A percentile compares a stretch with the other conserved stretches of the same genome.
phyloP scores from a whole-genome alignment of 1,284 basidiomycete species.

The Ustilago trichophora region DNA sequence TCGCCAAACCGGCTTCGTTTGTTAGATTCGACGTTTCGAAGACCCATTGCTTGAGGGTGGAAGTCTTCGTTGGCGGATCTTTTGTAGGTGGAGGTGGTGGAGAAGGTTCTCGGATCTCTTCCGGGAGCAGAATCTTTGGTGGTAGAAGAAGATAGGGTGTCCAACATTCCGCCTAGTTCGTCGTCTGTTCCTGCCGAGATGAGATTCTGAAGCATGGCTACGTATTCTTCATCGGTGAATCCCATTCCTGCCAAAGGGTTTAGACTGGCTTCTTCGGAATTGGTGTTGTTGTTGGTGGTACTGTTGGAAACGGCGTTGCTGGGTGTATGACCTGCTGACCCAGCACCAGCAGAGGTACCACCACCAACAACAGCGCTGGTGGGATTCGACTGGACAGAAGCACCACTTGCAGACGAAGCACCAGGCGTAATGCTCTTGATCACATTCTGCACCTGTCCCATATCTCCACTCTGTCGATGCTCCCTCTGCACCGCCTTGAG shows the following conservation, averaged over 20 bases:
- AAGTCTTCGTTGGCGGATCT: too few relatives aligned
- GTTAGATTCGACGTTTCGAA: too few relatives aligned
- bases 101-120: too few relatives aligned
- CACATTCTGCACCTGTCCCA: not conserved
- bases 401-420: too few relatives aligned
- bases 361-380: too few relatives aligned
- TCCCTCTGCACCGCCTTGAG: conserved; percentile 81
- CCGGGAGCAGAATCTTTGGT: too few relatives aligned
- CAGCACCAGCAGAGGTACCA: too few relatives aligned
- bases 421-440: not conserved
- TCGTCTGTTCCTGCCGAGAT: conserved; percentile 55
- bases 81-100: too few relatives aligned
- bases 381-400: too few relatives aligned
- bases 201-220: conserved; percentile 61
- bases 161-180: too few relatives aligned
- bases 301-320: not conserved
- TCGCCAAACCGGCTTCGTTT: conserved; percentile 15
- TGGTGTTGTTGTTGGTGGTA: conserved; percentile 1
- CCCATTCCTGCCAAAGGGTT: conserved; percentile 61
- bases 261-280: conserved; percentile 21
- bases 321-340: too few relatives aligned
- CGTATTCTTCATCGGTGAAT: conserved; percentile 61
- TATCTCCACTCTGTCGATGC: conserved; percentile 4
- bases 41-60: not conserved
- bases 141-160: too few relatives aligned